Evolutionary conservation across 371 early-diverging fungal species (phyloP).

Genomic region (Umbelopsis sp.): DNA sequence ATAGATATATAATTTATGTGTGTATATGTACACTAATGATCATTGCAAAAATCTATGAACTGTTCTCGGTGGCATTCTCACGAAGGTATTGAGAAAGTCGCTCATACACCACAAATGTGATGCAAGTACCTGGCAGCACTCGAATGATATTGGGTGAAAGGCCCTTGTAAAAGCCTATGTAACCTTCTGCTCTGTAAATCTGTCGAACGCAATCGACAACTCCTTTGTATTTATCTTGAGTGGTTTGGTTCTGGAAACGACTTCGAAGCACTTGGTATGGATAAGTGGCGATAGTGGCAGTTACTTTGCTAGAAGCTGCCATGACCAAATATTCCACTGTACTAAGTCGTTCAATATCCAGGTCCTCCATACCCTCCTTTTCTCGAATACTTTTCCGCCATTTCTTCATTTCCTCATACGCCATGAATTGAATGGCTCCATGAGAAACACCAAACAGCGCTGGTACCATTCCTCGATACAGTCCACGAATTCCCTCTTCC

Average conservation of each 20-base stretch:
- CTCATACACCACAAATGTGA: slow-evolving; percentile 96
- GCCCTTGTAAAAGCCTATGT: slow-evolving; percentile 94
- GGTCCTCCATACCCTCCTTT: slow-evolving; percentile 33
- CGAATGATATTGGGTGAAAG: slow-evolving; percentile 86
- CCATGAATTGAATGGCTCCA: slow-evolving; percentile 97
- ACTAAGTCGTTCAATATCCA: slow-evolving; percentile 46
- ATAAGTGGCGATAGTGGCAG: slow-evolving; percentile 89
- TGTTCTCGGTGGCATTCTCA: background rate
- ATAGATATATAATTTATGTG: slow-evolving; percentile 6
- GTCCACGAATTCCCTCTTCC: slow-evolving; percentile 83
- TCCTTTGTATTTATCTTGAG: slow-evolving; percentile 61
- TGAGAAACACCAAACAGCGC: slow-evolving; percentile 91
- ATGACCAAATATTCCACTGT: slow-evolving; percentile 82
- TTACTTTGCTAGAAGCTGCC: slow-evolving; percentile 86
- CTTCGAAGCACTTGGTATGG: slow-evolving; percentile 94
- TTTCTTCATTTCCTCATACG: slow-evolving; percentile 93
- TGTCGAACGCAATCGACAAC: slow-evolving; percentile 75
- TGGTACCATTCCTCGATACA: slow-evolving; percentile 89
- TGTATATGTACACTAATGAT: background rate
- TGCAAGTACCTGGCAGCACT: slow-evolving; percentile 93
- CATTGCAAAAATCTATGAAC: background rate
- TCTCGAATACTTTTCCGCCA: slow-evolving; percentile 55
- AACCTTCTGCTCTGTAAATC: slow-evolving; percentile 76
- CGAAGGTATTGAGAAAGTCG: slow-evolving; percentile 69
- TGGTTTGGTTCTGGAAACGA: slow-evolving; percentile 72